Evolutionary conservation across 441 rosid species (phyloP).

Genomic region (Aquilaria agallochum): DNA sequence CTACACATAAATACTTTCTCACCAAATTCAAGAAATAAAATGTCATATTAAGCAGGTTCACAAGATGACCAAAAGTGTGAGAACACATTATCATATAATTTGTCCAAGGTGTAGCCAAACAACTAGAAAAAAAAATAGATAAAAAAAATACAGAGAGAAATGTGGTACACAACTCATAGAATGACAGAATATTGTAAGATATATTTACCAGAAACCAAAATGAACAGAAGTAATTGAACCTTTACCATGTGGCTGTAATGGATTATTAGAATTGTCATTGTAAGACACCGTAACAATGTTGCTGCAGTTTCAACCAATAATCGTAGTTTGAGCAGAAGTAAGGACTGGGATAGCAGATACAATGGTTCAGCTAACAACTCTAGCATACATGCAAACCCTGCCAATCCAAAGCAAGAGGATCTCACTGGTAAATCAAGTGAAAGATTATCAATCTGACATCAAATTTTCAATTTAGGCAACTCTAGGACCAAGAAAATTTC

Average conservation of each 20-base stretch:
- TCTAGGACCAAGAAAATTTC: too few species aligned
- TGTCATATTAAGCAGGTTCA: not conserved
- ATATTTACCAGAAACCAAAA: not conserved
- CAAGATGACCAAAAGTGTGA: slow-evolving; percentile 4
- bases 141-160: not conserved
- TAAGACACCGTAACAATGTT: slow-evolving; percentile 69
- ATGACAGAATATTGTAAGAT: not conserved
- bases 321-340: slow-evolving; percentile 65
- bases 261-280: slow-evolving; percentile 66
- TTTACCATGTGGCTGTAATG: slow-evolving; percentile 61
- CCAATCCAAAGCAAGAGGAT: slow-evolving; percentile 20
- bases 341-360: slow-evolving; percentile 83
- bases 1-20: slow-evolving; percentile 1
- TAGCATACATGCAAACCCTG: slow-evolving; percentile 83
- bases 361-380: slow-evolving; percentile 92
- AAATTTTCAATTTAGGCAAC: too few species aligned
- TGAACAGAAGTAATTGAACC: slow-evolving; percentile 5
- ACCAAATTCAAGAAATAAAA: slow-evolving; percentile 9
- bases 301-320: slow-evolving; percentile 82
- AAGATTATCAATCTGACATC: too few species aligned
- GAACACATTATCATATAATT: not conserved
- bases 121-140: not conserved
- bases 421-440: not conserved
- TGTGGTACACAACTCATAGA: too few species aligned
- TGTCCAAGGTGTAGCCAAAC: not conserved